phyloP scores from a whole-genome alignment of 345 rosid genomes.

The Dimocarpus longan region DNA sequence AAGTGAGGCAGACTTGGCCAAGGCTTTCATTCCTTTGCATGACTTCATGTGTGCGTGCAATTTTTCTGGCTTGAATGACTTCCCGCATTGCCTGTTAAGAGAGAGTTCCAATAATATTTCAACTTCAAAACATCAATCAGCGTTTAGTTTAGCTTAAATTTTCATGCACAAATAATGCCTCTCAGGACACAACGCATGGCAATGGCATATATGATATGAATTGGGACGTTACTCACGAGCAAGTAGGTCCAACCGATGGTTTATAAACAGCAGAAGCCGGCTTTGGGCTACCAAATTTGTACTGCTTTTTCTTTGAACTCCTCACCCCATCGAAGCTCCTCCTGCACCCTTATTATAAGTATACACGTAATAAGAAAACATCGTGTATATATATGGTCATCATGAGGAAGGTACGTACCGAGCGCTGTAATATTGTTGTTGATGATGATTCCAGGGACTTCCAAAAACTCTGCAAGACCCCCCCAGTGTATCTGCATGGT shows the following conservation, averaged over 20 bases:
- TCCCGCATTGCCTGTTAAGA: conserved; percentile 67
- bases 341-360: conserved; percentile 20
- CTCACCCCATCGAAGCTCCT: conserved; percentile 45
- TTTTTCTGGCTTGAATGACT: conserved; percentile 73
- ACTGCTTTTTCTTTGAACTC: conserved; percentile 40
- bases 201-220: too few relatives aligned
- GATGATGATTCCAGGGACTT: conserved; percentile 35
- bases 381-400: neutral
- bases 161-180: too few relatives aligned
- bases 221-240: conserved; percentile 55
- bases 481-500: conserved; percentile 14
- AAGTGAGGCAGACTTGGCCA: conserved; percentile 23
- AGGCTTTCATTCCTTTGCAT: conserved; percentile 57
- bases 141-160: neutral
- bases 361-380: too few relatives aligned
- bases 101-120: neutral
- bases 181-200: neutral
- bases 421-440: conserved; percentile 33
- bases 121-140: neutral
- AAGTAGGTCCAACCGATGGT: conserved; percentile 55
- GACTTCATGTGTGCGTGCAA: conserved; percentile 73
- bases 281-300: conserved; percentile 34
- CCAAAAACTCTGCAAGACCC: conserved; percentile 30
- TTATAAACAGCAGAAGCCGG: conserved; percentile 35
- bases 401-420: conserved; percentile 26